Evolutionary conservation across 2,329 filamentous ascomycete species (phyloP).

Genomic region (Trichoderma harzianum): DNA sequence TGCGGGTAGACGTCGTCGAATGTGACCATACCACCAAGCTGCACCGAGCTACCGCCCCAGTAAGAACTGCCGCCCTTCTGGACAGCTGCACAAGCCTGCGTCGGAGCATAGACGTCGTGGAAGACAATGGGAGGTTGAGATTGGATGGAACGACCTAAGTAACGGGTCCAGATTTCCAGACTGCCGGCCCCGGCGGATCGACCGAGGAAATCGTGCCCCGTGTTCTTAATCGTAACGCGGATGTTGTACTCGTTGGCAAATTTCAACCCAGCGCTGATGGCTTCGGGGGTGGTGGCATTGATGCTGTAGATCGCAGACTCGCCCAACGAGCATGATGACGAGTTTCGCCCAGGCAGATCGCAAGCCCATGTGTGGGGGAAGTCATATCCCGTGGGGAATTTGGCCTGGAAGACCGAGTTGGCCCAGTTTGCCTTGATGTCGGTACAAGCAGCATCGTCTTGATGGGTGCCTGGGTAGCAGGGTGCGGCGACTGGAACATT

Average conservation of each 20-base stretch:
- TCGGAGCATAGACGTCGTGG: not conserved
- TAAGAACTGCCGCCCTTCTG: not conserved
- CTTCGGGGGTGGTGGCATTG: not conserved
- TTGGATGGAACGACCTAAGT: not conserved
- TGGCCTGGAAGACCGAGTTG: not conserved
- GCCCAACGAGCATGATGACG: not conserved
- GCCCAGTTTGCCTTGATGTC: not conserved
- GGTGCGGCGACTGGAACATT: not conserved
- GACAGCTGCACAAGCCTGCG: not conserved
- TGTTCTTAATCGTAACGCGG: too few relatives aligned
- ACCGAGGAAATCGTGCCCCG: too few relatives aligned
- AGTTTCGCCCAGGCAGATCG: not conserved
- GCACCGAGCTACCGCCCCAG: conserved; percentile 34
- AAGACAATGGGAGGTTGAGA: not conserved
- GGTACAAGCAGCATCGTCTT: not conserved
- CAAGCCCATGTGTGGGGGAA: not conserved
- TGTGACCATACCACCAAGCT: conserved; percentile 34
- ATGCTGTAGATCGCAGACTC: not conserved
- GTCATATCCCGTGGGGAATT: not conserved
- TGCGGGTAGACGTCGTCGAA: conserved; percentile 34
- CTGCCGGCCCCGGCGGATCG: not conserved
- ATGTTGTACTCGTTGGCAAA: too few relatives aligned
- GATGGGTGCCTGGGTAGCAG: not conserved
- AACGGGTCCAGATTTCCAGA: not conserved
- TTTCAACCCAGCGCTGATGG: too few relatives aligned